phyloP scores from a whole-genome alignment of 768 basidiomycete genomes.

The button mushroom (Agaricus bisporus) region DNA sequence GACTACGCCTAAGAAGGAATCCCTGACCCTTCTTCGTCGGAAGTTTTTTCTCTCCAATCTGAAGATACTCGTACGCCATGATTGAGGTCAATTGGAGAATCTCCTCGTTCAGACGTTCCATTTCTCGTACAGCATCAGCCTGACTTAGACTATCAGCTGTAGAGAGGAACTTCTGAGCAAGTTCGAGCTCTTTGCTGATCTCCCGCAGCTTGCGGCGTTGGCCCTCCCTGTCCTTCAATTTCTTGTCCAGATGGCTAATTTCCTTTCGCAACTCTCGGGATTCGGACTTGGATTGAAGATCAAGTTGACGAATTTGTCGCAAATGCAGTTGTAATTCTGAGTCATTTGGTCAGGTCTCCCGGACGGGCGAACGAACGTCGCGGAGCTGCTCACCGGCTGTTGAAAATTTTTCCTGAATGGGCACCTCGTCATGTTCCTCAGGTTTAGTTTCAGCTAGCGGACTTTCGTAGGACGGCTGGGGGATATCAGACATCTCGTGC shows the following conservation, averaged over 20 bases:
- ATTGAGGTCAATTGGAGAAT: slow-evolving; percentile 40
- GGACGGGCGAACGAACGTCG: no score
- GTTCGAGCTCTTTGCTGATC: slow-evolving; percentile 32
- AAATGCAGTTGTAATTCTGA: no score
- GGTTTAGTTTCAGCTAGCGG: no score
- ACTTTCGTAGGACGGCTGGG: no score
- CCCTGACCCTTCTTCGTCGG: not conserved
- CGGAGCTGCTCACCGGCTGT: no score
- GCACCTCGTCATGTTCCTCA: no score
- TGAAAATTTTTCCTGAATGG: no score
- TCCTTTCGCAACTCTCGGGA: slow-evolving; percentile 6
- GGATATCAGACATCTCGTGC: no score
- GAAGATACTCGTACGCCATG: slow-evolving; percentile 28
- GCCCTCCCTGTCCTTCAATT: slow-evolving; percentile 14
- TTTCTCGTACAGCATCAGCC: slow-evolving; percentile 32
- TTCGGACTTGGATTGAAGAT: no score
- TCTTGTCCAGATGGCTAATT: slow-evolving; percentile 17
- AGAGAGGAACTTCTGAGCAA: slow-evolving; percentile 36
- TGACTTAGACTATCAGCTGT: slow-evolving; percentile 38
- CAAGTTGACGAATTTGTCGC: no score
- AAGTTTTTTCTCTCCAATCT: not conserved
- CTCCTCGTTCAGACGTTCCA: slow-evolving; percentile 41
- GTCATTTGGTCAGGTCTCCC: no score
- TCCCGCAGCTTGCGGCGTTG: slow-evolving; percentile 22
- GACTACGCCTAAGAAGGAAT: not conserved